These are phyloP conservation scores for Pneumocystis carinii DNA, from an alignment of 1,139 yeast species.

Conservation along the genomic window DNA sequence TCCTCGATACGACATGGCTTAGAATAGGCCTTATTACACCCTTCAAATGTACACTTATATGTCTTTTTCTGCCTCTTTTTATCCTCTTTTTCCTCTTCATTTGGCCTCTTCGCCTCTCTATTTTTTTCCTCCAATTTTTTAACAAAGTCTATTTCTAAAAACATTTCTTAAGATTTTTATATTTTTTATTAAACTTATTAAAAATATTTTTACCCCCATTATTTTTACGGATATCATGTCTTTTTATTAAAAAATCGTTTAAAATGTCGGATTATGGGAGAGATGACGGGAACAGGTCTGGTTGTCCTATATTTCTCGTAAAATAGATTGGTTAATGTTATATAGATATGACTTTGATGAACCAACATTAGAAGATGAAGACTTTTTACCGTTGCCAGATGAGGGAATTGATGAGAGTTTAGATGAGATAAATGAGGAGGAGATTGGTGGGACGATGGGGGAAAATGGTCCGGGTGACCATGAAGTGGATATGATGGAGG, in stretches of 20 bases:
- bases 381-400: slow-evolving; percentile 23
- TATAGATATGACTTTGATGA: not conserved
- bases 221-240: no score
- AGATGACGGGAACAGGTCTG: not conserved
- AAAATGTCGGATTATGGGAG: not conserved
- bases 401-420: slow-evolving; percentile 37
- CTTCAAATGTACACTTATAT: slow-evolving; percentile 19
- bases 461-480: not conserved
- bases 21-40: slow-evolving; percentile 62
- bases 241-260: no score
- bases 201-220: not conserved
- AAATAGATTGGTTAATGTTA: not conserved
- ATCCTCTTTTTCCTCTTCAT: not conserved
- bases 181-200: no score
- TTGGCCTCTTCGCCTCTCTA: not conserved
- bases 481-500: not conserved
- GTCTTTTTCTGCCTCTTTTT: not conserved
- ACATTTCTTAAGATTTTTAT: not conserved
- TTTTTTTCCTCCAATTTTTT: not conserved
- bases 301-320: not conserved
- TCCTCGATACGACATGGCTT: slow-evolving; percentile 74
- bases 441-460: not conserved
- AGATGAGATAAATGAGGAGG: slow-evolving; percentile 36
- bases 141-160: not conserved
- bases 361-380: slow-evolving; percentile 40